Conservation (phyloP, 495 filamentous ascomycete genomes). For the Echria macrotheca region DNA sequence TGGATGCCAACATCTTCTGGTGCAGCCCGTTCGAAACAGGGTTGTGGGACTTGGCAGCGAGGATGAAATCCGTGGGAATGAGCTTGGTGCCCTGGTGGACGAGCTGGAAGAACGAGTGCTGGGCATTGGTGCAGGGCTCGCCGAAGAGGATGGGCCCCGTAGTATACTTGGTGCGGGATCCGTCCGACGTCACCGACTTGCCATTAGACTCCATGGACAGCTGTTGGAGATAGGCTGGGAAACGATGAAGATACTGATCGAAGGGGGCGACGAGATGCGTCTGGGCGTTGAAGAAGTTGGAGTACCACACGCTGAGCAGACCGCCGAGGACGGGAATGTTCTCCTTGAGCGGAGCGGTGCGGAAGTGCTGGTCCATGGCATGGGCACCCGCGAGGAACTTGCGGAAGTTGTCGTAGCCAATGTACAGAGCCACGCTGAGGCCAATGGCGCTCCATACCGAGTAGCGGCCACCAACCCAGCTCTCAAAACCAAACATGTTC, state of each 20-base stretch:
- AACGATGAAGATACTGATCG: slow-evolving; percentile 97
- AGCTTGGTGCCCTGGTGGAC: slow-evolving; percentile 98
- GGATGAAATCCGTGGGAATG: slow-evolving; percentile 95
- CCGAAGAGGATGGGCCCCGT: slow-evolving; percentile 92
- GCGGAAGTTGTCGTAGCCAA: slow-evolving; percentile 96
- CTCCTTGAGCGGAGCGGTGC: slow-evolving; percentile 77
- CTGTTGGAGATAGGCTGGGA: slow-evolving; percentile 98
- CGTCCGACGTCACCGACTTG: slow-evolving; percentile 89
- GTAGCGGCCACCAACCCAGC: slow-evolving; percentile 97
- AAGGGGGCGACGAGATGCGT: slow-evolving; percentile 96
- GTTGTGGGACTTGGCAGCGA: slow-evolving; percentile 94
- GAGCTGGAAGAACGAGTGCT: slow-evolving; percentile 99
- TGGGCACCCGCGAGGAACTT: slow-evolving; percentile 93
- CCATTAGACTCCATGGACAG: slow-evolving; percentile 99
- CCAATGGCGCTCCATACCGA: slow-evolving; percentile 98
- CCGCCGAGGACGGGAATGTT: slow-evolving; percentile 93
- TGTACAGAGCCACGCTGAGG: slow-evolving; percentile 86
- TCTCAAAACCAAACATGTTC: slow-evolving; percentile 99
- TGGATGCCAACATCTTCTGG: slow-evolving; percentile 98
- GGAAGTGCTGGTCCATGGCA: slow-evolving; percentile 98
- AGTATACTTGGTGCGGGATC: slow-evolving; percentile 91
- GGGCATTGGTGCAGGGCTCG: slow-evolving; percentile 96
- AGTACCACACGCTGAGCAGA: slow-evolving; percentile 95
- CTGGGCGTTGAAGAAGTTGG: slow-evolving; percentile 95
- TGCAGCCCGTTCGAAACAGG: slow-evolving; percentile 85